Evolutionary conservation across 2,329 filamentous ascomycete genomes (phyloP), one percentile per base, ranked within the genome.

Genomic region (Aspergillus persii): DNA sequence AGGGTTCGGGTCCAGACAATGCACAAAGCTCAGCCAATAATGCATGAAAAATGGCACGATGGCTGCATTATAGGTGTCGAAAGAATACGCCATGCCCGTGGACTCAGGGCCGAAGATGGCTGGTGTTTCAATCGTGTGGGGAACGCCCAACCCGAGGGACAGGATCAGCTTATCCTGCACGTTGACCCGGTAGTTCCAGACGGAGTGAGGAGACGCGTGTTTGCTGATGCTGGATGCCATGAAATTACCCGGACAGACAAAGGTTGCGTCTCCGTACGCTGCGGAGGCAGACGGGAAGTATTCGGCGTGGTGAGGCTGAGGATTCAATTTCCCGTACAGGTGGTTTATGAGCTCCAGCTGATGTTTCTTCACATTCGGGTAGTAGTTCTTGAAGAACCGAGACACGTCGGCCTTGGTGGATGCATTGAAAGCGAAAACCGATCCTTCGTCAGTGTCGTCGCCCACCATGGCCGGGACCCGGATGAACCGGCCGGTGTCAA

Each of bases 141-240:
- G 71, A 7, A 76, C 74, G 1, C 75, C 76, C 30, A 73, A 73
- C 72, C 49, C 49, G 1, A 56, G 51, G 2, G 70, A 72, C 3
- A 78, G 70, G 51, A 77, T 70, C 2, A 69, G 67, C 1, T 73
- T 71, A 7, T 72, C 67, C 26, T 71, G 75, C 1, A 82, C 77
- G 44, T 82, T 79, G 73, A 77, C 82, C 0, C 78, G 72, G 62
- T 82, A 83, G 50, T 78, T 76, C 76, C 79, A 83, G n/a, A 74
- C 71, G 1, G 68, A 63, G 8, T 60, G 18, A 6, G 69, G 66
- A 15, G 49, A 30, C 18, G 68, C 68, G 8, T 63, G 50, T 2
- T 53, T 55, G 1, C 74, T 69, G 53, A 68, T 63, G 0, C 68
- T 65, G 5, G 71, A 63, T 0, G 77, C 72, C 50, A 82, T 76